Conservation (phyloP, 2,329 filamentous ascomycete genomes). For the Colletotrichum magnum region DNA sequence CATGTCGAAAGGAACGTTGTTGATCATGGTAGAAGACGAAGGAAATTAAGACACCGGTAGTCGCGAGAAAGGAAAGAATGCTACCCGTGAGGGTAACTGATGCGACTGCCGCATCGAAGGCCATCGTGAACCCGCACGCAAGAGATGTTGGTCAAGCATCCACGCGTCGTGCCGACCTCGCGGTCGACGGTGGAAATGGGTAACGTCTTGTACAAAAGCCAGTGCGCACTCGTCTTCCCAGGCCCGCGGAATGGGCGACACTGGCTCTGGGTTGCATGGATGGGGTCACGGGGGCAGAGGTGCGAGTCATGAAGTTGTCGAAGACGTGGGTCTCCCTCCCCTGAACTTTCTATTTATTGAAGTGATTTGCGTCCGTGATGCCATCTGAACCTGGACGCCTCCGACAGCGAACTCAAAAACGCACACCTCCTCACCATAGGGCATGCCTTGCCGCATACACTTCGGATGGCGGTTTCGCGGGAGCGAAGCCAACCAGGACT, state of each 20-base stretch:
- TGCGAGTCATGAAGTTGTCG: slow-evolving; percentile 37
- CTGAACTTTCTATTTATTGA: slow-evolving; percentile 37
- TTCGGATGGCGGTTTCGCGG: neutral
- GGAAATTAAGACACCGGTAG: slow-evolving; percentile 32
- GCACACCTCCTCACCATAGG: neutral
- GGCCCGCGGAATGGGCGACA: slow-evolving; percentile 12
- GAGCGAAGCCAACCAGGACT: neutral
- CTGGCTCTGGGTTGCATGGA: slow-evolving; percentile 29
- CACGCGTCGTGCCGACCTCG: slow-evolving; percentile 22
- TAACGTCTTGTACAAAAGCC: slow-evolving; percentile 38
- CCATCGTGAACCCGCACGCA: slow-evolving; percentile 40
- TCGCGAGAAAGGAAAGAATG: slow-evolving; percentile 36
- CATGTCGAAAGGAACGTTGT: slow-evolving; percentile 45
- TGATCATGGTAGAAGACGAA: slow-evolving; percentile 38
- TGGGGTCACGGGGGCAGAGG: slow-evolving; percentile 27
- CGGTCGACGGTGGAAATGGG: slow-evolving; percentile 26
- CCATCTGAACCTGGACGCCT: slow-evolving; percentile 22
- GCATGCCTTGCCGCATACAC: neutral
- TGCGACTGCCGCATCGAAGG: slow-evolving; percentile 38
- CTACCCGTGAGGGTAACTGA: slow-evolving; percentile 38
- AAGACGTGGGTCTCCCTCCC: slow-evolving; percentile 35
- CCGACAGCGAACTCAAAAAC: neutral
- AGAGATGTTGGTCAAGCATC: slow-evolving; percentile 29
- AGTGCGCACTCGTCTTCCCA: slow-evolving; percentile 9
- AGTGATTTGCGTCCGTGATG: slow-evolving; percentile 30